Evolutionary conservation across 2,329 filamentous ascomycete genomes (phyloP), one percentile per base, ranked within the genome.

Genomic region (Capronia americana): DNA sequence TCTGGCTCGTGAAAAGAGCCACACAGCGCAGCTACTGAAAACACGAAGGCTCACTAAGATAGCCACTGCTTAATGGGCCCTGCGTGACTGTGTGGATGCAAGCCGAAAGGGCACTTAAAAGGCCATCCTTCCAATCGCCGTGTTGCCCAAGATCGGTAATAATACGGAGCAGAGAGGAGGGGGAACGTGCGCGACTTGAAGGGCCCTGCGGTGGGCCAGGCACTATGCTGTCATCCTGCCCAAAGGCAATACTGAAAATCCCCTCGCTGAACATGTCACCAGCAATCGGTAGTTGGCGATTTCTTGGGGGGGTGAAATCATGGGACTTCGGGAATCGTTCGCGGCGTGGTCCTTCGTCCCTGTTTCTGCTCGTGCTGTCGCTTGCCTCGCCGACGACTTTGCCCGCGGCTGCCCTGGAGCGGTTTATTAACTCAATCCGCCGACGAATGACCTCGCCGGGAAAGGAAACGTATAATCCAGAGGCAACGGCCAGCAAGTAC

Each of bases 101-200:
- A 11, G 48, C 48, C 48, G 23, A 51, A 24, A 51, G 8, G 10
- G 12, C 48, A 11, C 48, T 51, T 28, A 11, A 20, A 12, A 51
- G 20, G 1, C 4, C 20, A 24, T 17, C 48, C 24, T 28, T 51
- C 48, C 48, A 51, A 28, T 51, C 10, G 10, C 12, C 14, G 48
- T 12, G 48, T 5, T 59, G 57, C 57, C 57, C 57, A 50, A 46
- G n/a, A 20, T 59, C 57, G 57, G 57, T 32, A 59, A 50, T 50
- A 50, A 10, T 59, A 46, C 11, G 26, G 34, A 38, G 32, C 11
- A 41, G 41, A 48, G 46, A n/a, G 11, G 55, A 23, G 57, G 57
- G 26, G 46, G 58, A 26, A 23, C 8, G 14, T 12, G 17, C 11
- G 20, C 11, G 48, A 51, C 23, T 23, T 26, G 48, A 23, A 44